Percentiles rank a stretch among this genome's conserved stretches.
These are phyloP conservation scores for Basipetospora chlamydospora DNA, from an alignment of 2,329 filamentous ascomycete genomes.

Conservation along the genomic window DNA sequence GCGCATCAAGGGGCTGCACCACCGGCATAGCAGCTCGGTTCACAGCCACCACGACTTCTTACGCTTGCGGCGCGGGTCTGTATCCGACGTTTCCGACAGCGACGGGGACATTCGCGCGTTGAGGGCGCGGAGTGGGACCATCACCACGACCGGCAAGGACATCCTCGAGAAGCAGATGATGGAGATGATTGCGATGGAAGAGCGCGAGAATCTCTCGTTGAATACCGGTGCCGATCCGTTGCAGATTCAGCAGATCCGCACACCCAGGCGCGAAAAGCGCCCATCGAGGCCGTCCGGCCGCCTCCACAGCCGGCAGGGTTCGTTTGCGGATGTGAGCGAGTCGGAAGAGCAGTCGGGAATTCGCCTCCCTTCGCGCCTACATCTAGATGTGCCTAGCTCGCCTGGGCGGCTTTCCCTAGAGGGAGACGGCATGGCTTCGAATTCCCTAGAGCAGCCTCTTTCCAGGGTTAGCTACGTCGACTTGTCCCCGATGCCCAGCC, in stretches of 20 bases:
- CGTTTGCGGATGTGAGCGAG: constrained; percentile 25
- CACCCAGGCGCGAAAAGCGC: too few relatives aligned
- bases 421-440: constrained; percentile 13
- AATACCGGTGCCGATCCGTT: background rate
- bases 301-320: constrained; percentile 20
- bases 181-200: constrained; percentile 42
- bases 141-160: constrained; percentile 32
- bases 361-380: constrained; percentile 22
- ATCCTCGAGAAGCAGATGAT: constrained; percentile 48
- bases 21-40: constrained; percentile 34
- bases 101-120: constrained; percentile 29
- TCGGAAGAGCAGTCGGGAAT: constrained; percentile 18
- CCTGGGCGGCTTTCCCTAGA: constrained; percentile 1
- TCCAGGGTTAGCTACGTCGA: constrained; percentile 30
- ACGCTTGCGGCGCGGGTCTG: constrained; percentile 31
- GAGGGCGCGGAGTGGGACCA: constrained; percentile 28
- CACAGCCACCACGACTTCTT: constrained; percentile 38
- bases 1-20: constrained; percentile 34
- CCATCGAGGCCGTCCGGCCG: constrained; percentile 16
- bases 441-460: constrained; percentile 37
- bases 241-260: background rate
- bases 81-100: constrained; percentile 47
- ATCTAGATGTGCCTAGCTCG: constrained; percentile 32
- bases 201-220: background rate
- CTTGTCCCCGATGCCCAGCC: constrained; percentile 47